These are phyloP conservation scores for Petunia axillaris DNA, from an alignment of 257 asterid genomes.

Conservation along the genomic window DNA sequence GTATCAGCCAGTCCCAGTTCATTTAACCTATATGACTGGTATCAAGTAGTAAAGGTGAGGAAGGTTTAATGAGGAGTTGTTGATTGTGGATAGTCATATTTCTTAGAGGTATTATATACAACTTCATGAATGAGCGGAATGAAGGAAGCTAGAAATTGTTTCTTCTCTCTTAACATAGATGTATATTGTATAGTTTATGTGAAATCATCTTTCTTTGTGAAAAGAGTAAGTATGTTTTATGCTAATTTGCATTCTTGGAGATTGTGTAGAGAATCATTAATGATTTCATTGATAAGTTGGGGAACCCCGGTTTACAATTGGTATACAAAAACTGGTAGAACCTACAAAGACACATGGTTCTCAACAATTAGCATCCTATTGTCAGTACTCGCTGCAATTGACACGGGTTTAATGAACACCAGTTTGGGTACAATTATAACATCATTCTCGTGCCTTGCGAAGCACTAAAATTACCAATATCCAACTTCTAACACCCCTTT, in stretches of 20 bases:
- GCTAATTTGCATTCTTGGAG: neutral
- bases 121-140: neutral
- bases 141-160: constrained; percentile 8
- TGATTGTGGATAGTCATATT: neutral
- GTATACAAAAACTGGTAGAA: neutral
- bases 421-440: neutral
- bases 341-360: neutral
- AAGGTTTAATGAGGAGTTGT: constrained; percentile 3
- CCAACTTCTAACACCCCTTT: neutral
- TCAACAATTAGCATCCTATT: neutral
- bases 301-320: neutral
- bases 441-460: constrained; percentile 3
- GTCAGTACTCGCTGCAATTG: neutral
- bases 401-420: neutral
- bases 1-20: constrained; percentile 2
- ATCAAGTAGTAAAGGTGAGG: neutral
- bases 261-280: neutral
- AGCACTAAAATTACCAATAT: neutral
- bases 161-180: constrained; percentile 1
- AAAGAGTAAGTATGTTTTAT: neutral
- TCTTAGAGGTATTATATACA: neutral
- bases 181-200: neutral
- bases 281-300: constrained; percentile 13
- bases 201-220: neutral
- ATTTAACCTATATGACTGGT: constrained; percentile 9